phyloP scores from a whole-genome alignment of 441 rosid species.

The Populus hybrid region DNA sequence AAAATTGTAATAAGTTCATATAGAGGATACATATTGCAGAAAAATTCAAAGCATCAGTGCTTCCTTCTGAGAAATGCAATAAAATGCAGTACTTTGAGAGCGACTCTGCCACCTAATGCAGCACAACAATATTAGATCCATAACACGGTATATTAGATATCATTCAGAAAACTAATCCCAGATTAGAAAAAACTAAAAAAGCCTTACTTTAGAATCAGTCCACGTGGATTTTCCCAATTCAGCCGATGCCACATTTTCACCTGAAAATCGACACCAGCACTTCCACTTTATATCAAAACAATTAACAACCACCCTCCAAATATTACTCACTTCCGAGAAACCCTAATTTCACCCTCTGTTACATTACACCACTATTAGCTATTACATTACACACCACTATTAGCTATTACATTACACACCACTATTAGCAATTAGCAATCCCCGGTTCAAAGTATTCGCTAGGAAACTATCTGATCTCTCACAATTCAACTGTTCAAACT shows the following conservation, averaged over 20 bases:
- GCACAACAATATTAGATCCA: slow-evolving; percentile 14
- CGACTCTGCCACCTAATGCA: slow-evolving; percentile 59
- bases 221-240: slow-evolving; percentile 60
- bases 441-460: not conserved
- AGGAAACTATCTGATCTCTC: not conserved
- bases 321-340: not conserved
- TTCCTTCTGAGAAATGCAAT: slow-evolving; percentile 56
- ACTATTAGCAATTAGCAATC: not conserved
- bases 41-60: slow-evolving; percentile 61
- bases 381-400: not conserved
- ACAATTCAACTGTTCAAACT: not conserved
- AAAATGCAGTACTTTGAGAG: slow-evolving; percentile 71
- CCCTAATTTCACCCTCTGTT: not conserved
- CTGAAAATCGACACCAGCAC: slow-evolving; percentile 29
- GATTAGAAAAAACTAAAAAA: not conserved
- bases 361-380: not conserved
- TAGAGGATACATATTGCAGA: slow-evolving; percentile 82
- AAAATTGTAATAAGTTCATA: not conserved
- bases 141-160: not conserved
- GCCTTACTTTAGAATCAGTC: slow-evolving; percentile 49
- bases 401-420: not conserved
- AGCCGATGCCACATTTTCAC: slow-evolving; percentile 50
- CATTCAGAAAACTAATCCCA: not conserved
- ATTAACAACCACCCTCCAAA: not conserved
- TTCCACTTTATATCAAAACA: not conserved